These are phyloP conservation scores for Perilla frutescens DNA, from an alignment of 257 asterid species.

Conservation along the genomic window DNA sequence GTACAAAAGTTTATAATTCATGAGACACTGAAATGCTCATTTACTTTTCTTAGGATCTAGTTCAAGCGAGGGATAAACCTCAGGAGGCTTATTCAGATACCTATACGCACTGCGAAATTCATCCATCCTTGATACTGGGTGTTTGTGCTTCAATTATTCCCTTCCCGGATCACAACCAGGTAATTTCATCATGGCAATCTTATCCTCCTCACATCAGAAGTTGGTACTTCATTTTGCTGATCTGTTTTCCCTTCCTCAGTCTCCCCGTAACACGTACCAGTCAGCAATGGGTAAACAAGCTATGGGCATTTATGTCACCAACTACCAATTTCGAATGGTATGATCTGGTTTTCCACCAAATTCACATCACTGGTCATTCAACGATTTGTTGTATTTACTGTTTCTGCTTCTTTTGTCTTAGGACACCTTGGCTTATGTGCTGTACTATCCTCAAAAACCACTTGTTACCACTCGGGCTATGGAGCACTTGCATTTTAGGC, in stretches of 20 bases:
- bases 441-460: slow-evolving; percentile 96
- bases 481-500: slow-evolving; percentile 99
- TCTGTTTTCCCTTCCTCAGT: slow-evolving; percentile 53
- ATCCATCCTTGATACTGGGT: slow-evolving; percentile 92
- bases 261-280: slow-evolving; percentile 99
- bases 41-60: slow-evolving; percentile 66
- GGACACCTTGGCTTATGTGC: slow-evolving; percentile 97
- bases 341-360: slow-evolving; percentile 29
- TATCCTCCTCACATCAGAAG: slow-evolving; percentile 4
- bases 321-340: slow-evolving; percentile 98
- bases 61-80: slow-evolving; percentile 71
- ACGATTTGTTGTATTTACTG: slow-evolving; percentile 11
- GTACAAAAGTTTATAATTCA: neutral
- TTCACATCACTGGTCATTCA: slow-evolving; percentile 20
- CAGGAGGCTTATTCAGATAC: slow-evolving; percentile 90
- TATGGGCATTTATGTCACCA: slow-evolving; percentile 96
- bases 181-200: slow-evolving; percentile 29
- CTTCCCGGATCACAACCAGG: slow-evolving; percentile 99
- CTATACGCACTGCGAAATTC: slow-evolving; percentile 96
- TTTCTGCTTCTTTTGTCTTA: slow-evolving; percentile 29
- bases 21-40: slow-evolving; percentile 39
- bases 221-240: slow-evolving; percentile 33
- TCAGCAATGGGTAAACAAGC: slow-evolving; percentile 99
- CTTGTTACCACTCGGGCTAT: slow-evolving; percentile 98
- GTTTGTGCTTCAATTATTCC: slow-evolving; percentile 99